Evolutionary conservation across 306 rosid species (phyloP), one percentile per base, ranked within the genome.

Genomic region (Erythrophleum fordii): DNA sequence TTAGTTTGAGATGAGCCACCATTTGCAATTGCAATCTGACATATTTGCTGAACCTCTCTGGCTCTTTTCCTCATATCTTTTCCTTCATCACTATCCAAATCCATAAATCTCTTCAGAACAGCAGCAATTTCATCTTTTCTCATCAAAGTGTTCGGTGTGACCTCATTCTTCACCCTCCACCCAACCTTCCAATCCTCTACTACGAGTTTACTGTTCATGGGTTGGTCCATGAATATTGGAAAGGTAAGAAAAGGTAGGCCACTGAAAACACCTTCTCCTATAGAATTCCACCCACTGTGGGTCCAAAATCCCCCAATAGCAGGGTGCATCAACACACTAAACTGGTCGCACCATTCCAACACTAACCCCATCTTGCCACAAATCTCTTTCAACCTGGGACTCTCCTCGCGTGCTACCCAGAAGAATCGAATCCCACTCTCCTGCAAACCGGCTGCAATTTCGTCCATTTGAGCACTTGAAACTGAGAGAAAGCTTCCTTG

Each of bases 261-360:
- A 41, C 75, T 25, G 58, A 79, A 89, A 31, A 81, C 68, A 62
- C 82, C n/a, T n/a, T n/a, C 92, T 81, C 55, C 61, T 6, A 81
- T 75, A 1, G 96, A 89, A 83, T 79, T 91, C 93, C 92, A 89
- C 1, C 96, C 96, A 55, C 93, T 84, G 58, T 91, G 89, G 11
- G 85, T 73, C 90, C 90, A 86, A 83, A 84, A 91, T 0, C 93
- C 93, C 11, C 92, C 90, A 11, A 89, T 14, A 18, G 90, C 75
- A 81, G 59, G 35, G 60, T 91, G 96, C 5, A 48, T 51, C 81
- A 91, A 68, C 41, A 91, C 93, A 17, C 72, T 86, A 56, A 85
- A 28, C 73, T 91, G 95, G 34, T 91, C 95, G 77, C 95, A 91
- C 88, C 90, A 91, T 23, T 77, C 79, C 52, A 91, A 67, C 23